phyloP scores from a whole-genome alignment of 768 basidiomycete genomes.

The Lactarius quietus region DNA sequence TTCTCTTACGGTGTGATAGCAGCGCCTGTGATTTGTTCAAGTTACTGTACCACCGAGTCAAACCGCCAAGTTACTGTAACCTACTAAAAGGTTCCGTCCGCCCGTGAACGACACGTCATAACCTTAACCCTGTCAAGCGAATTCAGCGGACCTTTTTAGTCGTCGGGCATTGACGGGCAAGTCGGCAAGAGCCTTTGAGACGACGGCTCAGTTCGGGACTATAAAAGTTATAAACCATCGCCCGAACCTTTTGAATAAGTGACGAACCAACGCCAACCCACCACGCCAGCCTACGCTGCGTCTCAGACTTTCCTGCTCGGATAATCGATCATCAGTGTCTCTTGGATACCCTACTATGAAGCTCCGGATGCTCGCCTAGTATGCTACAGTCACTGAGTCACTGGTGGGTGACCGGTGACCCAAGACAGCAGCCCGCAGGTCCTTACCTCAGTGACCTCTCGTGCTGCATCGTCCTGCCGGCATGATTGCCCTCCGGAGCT shows the following conservation, averaged over 20 bases:
- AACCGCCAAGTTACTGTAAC: too few relatives aligned
- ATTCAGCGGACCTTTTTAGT: not conserved
- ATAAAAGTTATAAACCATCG: not conserved
- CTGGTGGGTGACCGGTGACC: not conserved
- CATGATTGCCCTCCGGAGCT: not conserved
- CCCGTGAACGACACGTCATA: constrained; percentile 5
- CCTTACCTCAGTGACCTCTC: not conserved
- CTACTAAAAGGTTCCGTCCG: too few relatives aligned
- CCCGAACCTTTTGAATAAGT: not conserved
- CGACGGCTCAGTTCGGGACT: not conserved
- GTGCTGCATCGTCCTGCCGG: not conserved
- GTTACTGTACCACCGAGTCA: too few relatives aligned
- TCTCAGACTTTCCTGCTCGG: not conserved
- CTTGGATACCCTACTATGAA: not conserved
- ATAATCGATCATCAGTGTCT: not conserved
- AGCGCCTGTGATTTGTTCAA: too few relatives aligned
- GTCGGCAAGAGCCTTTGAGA: not conserved
- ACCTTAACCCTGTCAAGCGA: constrained; percentile 14
- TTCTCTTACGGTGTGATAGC: too few relatives aligned
- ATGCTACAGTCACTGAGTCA: not conserved
- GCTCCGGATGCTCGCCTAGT: not conserved
- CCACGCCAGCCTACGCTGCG: not conserved
- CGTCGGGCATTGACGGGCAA: not conserved
- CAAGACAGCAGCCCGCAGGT: not conserved
- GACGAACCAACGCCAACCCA: not conserved